Percentiles rank a stretch among this genome's conserved stretches.
Evolutionary conservation across 2,329 filamentous ascomycete genomes (phyloP).

Genomic region (Domatiomyces catenatus): DNA sequence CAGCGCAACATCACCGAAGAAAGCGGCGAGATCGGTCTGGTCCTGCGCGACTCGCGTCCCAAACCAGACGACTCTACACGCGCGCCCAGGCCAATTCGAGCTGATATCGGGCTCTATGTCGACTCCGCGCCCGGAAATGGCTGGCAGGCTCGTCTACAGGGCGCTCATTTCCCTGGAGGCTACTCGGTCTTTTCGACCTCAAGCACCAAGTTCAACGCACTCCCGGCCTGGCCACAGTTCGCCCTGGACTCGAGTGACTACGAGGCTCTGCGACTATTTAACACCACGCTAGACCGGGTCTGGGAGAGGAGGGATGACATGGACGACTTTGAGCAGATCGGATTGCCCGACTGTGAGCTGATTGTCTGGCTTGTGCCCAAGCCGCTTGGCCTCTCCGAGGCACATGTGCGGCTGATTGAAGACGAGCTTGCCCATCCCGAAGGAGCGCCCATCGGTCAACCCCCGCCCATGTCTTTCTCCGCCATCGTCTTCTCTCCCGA

Average conservation of each 20-base stretch:
- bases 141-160: constrained; percentile 67
- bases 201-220: constrained; percentile 84
- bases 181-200: constrained; percentile 71
- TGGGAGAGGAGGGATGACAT: constrained; percentile 30
- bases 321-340: background rate
- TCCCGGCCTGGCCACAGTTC: constrained; percentile 79
- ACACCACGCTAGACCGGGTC: constrained; percentile 52
- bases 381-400: constrained; percentile 22
- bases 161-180: constrained; percentile 74
- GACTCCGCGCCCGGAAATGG: constrained; percentile 52
- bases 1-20: constrained; percentile 65
- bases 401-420: constrained; percentile 30
- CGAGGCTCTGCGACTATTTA: constrained; percentile 50
- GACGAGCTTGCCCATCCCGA: constrained; percentile 44
- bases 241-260: constrained; percentile 44
- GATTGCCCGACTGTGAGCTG: constrained; percentile 67
- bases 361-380: constrained; percentile 64
- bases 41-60: constrained; percentile 40
- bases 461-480: constrained; percentile 42
- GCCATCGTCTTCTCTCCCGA: constrained; percentile 50
- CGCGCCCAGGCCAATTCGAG: constrained; percentile 39
- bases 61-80: constrained; percentile 16
- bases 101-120: constrained; percentile 58
- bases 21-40: constrained; percentile 53
- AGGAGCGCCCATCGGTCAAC: constrained; percentile 37